A percentile compares a stretch with the other conserved stretches of the same genome.
Conservation (phyloP, 176 grass and related monocot species). For the Eleusine coracana region DNA sequence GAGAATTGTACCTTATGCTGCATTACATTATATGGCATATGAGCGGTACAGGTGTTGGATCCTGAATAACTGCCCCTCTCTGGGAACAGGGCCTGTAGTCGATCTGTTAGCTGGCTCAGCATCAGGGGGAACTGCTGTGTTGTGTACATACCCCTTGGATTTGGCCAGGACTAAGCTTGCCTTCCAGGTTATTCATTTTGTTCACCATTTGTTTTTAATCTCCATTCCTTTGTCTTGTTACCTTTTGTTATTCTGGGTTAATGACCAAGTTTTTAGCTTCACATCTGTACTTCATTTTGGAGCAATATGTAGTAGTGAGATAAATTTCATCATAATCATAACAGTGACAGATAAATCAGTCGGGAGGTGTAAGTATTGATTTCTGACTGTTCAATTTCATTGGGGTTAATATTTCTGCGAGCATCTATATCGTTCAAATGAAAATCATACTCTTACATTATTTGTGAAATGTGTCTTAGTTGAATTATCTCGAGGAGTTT, state of each 20-base stretch:
- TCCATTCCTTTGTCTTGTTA: not conserved
- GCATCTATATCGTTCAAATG: too few species aligned
- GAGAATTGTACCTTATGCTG: conserved; percentile 93
- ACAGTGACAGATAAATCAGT: not conserved
- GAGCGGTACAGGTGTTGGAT: conserved; percentile 90
- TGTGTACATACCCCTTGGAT: conserved; percentile 96
- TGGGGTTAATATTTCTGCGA: not conserved
- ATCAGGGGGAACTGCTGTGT: conserved; percentile 88
- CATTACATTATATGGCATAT: conserved; percentile 95
- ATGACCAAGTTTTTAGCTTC: not conserved
- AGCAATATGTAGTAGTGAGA: not conserved
- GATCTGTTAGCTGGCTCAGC: conserved; percentile 94
- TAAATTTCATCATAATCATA: not conserved
- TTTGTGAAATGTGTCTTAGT: not conserved
- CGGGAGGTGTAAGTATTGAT: not conserved
- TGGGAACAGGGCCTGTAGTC: conserved; percentile 75
- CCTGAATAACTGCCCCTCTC: conserved; percentile 77
- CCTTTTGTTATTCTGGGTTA: conserved; percentile 16
- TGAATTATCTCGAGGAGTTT: not conserved
- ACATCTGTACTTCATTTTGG: conserved; percentile 2
- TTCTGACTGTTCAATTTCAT: not conserved
- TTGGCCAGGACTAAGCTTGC: conserved; percentile 94
- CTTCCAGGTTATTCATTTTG: conserved; percentile 66
- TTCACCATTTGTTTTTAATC: not conserved
- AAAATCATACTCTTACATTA: not conserved